Conservation (phyloP, 495 filamentous ascomycete genomes). For the Coniosporium apollinis region DNA sequence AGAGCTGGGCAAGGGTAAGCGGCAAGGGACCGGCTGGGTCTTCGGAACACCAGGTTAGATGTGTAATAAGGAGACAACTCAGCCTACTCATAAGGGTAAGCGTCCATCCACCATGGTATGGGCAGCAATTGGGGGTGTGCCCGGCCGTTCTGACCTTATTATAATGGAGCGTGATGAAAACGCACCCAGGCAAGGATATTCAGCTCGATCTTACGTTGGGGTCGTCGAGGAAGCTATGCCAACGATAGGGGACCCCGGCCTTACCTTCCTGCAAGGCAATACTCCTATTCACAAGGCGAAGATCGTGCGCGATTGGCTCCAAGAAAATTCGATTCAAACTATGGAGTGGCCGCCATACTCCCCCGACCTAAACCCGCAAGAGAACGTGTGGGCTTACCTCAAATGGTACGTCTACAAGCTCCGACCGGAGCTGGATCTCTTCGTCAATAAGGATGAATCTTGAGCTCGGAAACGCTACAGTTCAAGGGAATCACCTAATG, state of each 20-base stretch:
- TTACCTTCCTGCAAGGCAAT: slow-evolving; percentile 7
- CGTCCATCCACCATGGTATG: neutral
- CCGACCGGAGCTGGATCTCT: slow-evolving; percentile 2
- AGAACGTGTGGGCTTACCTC: slow-evolving; percentile 4
- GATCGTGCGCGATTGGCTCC: slow-evolving; percentile 1
- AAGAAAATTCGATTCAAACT: slow-evolving; percentile 1
- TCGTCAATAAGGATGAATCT: neutral
- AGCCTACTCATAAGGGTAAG: neutral
- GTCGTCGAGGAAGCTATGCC: neutral
- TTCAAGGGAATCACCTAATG: too few species aligned
- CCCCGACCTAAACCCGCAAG: slow-evolving; percentile 7
- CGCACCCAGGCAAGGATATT: neutral
- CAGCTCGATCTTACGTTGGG: neutral
- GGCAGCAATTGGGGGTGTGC: neutral
- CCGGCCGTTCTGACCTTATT: neutral
- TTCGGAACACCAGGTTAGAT: neutral
- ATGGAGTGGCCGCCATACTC: slow-evolving; percentile 9
- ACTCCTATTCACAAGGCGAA: slow-evolving; percentile 2
- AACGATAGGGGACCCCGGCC: neutral
- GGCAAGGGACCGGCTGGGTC: neutral
- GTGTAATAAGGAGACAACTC: neutral
- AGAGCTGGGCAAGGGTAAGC: neutral
- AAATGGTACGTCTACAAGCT: slow-evolving; percentile 4
- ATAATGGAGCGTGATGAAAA: neutral
- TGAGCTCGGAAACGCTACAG: too few species aligned